Conservation (phyloP, 2,329 filamentous ascomycete genomes). For the Juglanconis oblonga region DNA sequence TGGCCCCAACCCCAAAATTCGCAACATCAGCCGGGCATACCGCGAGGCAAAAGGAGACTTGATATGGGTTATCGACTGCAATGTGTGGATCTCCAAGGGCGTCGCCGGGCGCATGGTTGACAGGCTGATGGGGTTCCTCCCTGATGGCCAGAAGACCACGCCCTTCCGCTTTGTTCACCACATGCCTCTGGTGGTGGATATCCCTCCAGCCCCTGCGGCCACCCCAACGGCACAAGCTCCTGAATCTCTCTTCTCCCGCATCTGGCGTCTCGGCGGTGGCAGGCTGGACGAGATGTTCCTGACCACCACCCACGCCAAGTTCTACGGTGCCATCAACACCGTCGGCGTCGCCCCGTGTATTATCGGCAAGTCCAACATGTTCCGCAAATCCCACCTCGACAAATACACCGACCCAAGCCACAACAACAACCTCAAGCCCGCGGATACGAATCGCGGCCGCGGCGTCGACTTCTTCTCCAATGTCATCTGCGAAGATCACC, state of each 20-base stretch:
- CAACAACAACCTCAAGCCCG: constrained; percentile 39
- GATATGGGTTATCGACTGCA: constrained; percentile 94
- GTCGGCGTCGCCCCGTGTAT: constrained; percentile 89
- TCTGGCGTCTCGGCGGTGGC: constrained; percentile 61
- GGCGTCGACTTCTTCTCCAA: constrained; percentile 92
- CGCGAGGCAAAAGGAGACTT: constrained; percentile 82
- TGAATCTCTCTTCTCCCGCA: not conserved
- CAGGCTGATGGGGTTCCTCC: constrained; percentile 67
- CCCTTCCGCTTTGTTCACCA: constrained; percentile 94
- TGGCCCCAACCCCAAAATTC: constrained; percentile 96
- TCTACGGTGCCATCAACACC: constrained; percentile 96
- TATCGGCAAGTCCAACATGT: constrained; percentile 98
- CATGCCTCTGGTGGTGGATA: constrained; percentile 84
- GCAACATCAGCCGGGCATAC: constrained; percentile 93
- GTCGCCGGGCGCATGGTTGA: constrained; percentile 88
- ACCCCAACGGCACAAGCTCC: not conserved
- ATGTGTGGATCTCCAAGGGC: constrained; percentile 82
- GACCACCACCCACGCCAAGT: constrained; percentile 90
- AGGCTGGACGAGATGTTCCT: constrained; percentile 93
- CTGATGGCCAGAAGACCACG: constrained; percentile 43
- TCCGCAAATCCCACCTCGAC: constrained; percentile 86
- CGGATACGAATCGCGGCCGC: constrained; percentile 41
- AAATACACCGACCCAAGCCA: constrained; percentile 56
- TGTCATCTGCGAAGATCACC: constrained; percentile 96
- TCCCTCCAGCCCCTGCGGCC: constrained; percentile 34